Base-by-base conservation (phyloP, 2,329 filamentous ascomycete genomes). In the Sarocladium oryzae region DNA sequence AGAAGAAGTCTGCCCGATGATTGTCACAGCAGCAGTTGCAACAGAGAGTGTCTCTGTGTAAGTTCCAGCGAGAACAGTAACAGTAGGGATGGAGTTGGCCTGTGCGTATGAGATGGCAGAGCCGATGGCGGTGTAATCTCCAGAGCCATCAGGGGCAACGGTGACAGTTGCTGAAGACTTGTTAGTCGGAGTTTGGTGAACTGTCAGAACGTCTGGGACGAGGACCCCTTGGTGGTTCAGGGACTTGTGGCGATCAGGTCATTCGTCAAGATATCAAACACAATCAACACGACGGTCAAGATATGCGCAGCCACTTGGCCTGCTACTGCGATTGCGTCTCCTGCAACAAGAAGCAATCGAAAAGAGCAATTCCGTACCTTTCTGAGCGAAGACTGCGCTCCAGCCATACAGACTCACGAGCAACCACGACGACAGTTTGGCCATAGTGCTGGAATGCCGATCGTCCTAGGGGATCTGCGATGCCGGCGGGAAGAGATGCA, bases 71-170 rank as follows among this genome's bases (percentile, higher is more conserved):
- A 69, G 63, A 30, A 76, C 62, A 10, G 69, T 43, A 23, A 43
- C 40, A 10, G 40, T 43, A 11, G 40, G 40, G 11, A 43, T 28
- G 23, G 40, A 6, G 21, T 43, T 43, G 4, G 40, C 40, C 23
- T 43, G 40, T 1, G 74, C 74, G 26, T 69, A 71, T 3, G 65
- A 60, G 16, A 76, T 64, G 24, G 72, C 72, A 15, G 68, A 63
- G 48, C 65, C 66, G 56, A 76, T 73, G 10, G 65, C 69, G 15
- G 70, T 72, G 52, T 69, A 75, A 45, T 74, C 69, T 18, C 67
- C 71, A 20, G 63, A 68, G 26, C 69, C 69, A 55, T 74, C 71
- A 1, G 64, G 53, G 15, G 71, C 70, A 48, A 76, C 73, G 1
- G 71, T 73, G 28, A 75, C 64, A 8, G 63, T 65, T 61, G 54